Conservation (phyloP, 2,329 filamentous ascomycete genomes). For the Colletotrichum tropicicola region DNA sequence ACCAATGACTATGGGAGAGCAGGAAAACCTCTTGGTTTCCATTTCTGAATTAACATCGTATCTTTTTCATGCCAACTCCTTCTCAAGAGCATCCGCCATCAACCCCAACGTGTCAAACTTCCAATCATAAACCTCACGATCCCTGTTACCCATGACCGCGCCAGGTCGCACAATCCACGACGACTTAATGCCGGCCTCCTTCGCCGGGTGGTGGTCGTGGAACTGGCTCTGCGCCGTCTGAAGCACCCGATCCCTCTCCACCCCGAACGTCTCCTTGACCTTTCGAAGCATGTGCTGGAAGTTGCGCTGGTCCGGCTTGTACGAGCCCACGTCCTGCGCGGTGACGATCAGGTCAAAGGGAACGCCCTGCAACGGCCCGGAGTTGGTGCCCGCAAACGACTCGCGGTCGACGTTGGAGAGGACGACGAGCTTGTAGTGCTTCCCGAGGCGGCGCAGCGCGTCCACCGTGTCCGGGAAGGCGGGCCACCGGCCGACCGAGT, state of each 20-base stretch:
- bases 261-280: slow-evolving; percentile 62
- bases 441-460: slow-evolving; percentile 58
- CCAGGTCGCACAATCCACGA: slow-evolving; percentile 68
- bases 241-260: slow-evolving; percentile 63
- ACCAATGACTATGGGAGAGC: too few relatives aligned
- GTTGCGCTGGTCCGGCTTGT: slow-evolving; percentile 74
- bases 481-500: slow-evolving; percentile 61
- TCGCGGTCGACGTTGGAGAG: slow-evolving; percentile 65
- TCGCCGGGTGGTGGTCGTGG: slow-evolving; percentile 75
- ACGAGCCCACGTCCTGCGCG: slow-evolving; percentile 75
- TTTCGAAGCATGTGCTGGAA: slow-evolving; percentile 71
- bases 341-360: slow-evolving; percentile 71
- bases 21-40: too few relatives aligned
- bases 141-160: slow-evolving; percentile 50
- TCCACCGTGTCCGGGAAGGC: slow-evolving; percentile 68
- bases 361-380: slow-evolving; percentile 56
- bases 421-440: slow-evolving; percentile 65
- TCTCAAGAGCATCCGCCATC: slow-evolving; percentile 67
- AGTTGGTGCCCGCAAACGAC: slow-evolving; percentile 56
- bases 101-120: slow-evolving; percentile 65
- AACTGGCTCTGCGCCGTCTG: slow-evolving; percentile 76
- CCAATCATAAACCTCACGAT: slow-evolving; percentile 58
- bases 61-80: slow-evolving; percentile 35
- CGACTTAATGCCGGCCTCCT: slow-evolving; percentile 62
- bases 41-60: too few relatives aligned